These are phyloP conservation scores for Monosporascus sp. DNA, from an alignment of 2,329 filamentous ascomycete species.

Conservation along the genomic window DNA sequence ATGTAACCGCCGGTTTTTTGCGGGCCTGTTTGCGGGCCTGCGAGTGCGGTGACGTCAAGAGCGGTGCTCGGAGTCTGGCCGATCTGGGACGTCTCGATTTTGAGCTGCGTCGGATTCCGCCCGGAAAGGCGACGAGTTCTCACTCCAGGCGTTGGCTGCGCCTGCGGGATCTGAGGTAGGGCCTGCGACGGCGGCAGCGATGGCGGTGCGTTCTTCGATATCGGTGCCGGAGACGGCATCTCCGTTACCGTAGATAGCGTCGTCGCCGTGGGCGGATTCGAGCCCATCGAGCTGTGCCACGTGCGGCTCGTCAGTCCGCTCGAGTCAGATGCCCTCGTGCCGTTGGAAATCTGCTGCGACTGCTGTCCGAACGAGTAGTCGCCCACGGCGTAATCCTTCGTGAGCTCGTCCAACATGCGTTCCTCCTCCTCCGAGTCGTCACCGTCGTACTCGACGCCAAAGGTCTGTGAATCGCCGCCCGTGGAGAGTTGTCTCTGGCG, in stretches of 20 bases:
- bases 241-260: conserved; percentile 72
- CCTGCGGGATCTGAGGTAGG: conserved; percentile 38
- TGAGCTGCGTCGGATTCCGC: conserved; percentile 74
- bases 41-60: conserved; percentile 14
- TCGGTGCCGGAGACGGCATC: conserved; percentile 26
- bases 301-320: conserved; percentile 72
- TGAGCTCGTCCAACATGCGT: conserved; percentile 80
- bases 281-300: conserved; percentile 74
- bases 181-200: conserved; percentile 47
- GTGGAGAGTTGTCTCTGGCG: conserved; percentile 38
- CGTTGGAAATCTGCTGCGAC: conserved; percentile 51
- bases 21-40: conserved; percentile 13
- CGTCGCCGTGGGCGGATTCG: conserved; percentile 64
- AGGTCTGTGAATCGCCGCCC: conserved; percentile 40
- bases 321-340: conserved; percentile 76
- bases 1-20: conserved; percentile 28
- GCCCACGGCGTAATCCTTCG: conserved; percentile 73
- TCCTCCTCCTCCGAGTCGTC: conserved; percentile 67
- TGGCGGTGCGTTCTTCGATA: conserved; percentile 22
- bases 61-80: conserved; percentile 18
- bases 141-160: conserved; percentile 44
- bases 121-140: conserved; percentile 75
- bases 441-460: conserved; percentile 55
- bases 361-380: conserved; percentile 72
- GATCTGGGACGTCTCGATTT: conserved; percentile 70